Conservation (phyloP, 306 rosid species). For the Prosopis cineraria region DNA sequence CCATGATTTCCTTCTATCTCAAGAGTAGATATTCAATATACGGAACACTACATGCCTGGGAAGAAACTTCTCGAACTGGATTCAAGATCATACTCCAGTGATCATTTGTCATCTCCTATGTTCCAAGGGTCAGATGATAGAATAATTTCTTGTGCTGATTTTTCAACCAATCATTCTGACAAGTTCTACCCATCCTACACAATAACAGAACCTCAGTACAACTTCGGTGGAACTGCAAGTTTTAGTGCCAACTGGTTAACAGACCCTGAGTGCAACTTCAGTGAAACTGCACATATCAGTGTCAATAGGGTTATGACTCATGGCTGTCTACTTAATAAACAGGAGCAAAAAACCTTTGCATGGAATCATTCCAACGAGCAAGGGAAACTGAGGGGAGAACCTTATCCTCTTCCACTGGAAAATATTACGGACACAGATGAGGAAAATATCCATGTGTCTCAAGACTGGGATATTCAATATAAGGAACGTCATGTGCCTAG, state of each 20-base stretch:
- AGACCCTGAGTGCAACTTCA: slow-evolving; percentile 41
- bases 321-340: slow-evolving; percentile 41
- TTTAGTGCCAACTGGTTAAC: slow-evolving; percentile 35
- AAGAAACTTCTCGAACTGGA: slow-evolving; percentile 45
- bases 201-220: slow-evolving; percentile 42
- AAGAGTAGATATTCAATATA: slow-evolving; percentile 42
- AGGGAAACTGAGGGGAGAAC: slow-evolving; percentile 41
- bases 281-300: slow-evolving; percentile 36
- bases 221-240: slow-evolving; percentile 38
- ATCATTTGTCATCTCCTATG: slow-evolving; percentile 42
- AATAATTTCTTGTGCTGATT: slow-evolving; percentile 18
- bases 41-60: slow-evolving; percentile 41
- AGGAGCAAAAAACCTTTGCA: slow-evolving; percentile 35
- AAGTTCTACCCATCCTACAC: slow-evolving; percentile 37
- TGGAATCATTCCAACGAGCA: slow-evolving; percentile 39
- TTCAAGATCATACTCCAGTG: slow-evolving; percentile 39
- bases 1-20: slow-evolving; percentile 42
- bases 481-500: slow-evolving; percentile 39
- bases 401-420: slow-evolving; percentile 47
- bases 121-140: slow-evolving; percentile 42
- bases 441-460: slow-evolving; percentile 23
- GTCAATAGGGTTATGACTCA: slow-evolving; percentile 30
- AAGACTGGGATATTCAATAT: slow-evolving; percentile 38
- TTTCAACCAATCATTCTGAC: slow-evolving; percentile 38
- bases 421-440: slow-evolving; percentile 43